A percentile compares a stretch with the other conserved stretches of the same genome.
phyloP scores from a whole-genome alignment of 208 protist genomes.

The Leishmania lainsoni region DNA sequence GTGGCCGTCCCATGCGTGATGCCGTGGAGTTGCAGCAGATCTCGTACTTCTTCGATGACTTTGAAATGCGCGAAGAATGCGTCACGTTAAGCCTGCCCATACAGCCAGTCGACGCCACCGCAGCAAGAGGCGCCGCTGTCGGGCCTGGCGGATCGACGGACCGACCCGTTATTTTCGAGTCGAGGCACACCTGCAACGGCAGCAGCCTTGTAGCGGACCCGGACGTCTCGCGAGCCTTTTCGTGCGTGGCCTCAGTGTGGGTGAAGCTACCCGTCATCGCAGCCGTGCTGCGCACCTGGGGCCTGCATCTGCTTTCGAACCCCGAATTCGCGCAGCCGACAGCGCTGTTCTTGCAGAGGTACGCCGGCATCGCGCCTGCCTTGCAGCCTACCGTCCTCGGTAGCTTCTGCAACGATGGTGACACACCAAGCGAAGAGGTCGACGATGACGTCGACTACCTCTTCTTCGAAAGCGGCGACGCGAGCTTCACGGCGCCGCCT shows the following conservation, averaged over 20 bases:
- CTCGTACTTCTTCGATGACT: conserved; percentile 38
- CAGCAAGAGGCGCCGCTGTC: background rate
- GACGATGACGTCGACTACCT: conserved; percentile 19
- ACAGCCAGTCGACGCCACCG: background rate
- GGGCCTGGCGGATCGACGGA: background rate
- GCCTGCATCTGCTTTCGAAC: conserved; percentile 63
- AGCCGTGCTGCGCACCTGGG: conserved; percentile 61
- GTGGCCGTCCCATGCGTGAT: conserved; percentile 66
- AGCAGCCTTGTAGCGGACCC: conserved; percentile 19
- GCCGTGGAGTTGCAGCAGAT: conserved; percentile 63
- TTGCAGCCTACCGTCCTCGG: conserved; percentile 47
- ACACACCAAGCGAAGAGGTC: conserved; percentile 26
- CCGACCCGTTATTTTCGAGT: background rate
- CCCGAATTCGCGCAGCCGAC: conserved; percentile 66
- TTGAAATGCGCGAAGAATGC: conserved; percentile 26
- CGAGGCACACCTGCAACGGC: conserved; percentile 1
- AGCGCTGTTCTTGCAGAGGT: conserved; percentile 70
- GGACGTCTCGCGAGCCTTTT: conserved; percentile 41
- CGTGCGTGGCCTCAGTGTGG: conserved; percentile 70
- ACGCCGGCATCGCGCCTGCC: conserved; percentile 57
- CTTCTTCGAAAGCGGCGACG: conserved; percentile 28
- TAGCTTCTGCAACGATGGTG: conserved; percentile 23
- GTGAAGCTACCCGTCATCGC: conserved; percentile 50
- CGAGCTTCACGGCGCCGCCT: background rate
- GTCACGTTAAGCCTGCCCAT: conserved; percentile 20